These are phyloP conservation scores for Penicillium subrubescens DNA, from an alignment of 495 filamentous ascomycete species.

Conservation along the genomic window DNA sequence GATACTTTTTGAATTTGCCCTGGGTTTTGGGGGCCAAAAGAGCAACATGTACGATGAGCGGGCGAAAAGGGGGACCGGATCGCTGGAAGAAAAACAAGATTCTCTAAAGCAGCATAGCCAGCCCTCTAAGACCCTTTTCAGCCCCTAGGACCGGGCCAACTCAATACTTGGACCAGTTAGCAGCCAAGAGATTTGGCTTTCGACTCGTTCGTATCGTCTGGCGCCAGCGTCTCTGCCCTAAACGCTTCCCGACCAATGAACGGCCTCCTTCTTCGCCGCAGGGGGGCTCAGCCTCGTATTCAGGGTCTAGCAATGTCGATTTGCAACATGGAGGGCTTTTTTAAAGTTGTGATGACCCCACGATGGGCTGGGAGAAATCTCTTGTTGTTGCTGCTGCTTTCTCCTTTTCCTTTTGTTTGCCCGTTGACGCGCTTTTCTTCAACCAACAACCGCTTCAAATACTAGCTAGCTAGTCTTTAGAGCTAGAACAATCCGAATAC, in stretches of 20 bases:
- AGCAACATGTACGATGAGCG: background rate
- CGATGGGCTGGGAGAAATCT: background rate
- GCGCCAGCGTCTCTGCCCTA: conserved; percentile 9
- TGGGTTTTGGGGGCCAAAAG: conserved; percentile 3
- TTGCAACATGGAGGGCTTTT: background rate
- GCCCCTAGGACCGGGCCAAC: background rate
- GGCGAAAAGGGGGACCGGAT: background rate
- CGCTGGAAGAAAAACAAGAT: background rate
- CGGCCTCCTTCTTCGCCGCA: background rate
- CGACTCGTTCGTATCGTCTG: conserved; percentile 8
- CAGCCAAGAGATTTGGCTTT: background rate
- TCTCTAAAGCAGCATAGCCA: background rate
- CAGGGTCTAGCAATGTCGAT: conserved; percentile 13
- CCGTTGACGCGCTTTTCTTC: background rate
- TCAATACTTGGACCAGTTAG: background rate
- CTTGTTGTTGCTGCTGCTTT: background rate
- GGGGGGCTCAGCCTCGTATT: conserved; percentile 11
- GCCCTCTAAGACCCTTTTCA: background rate
- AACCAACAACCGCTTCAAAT: background rate
- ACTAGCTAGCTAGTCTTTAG: background rate
- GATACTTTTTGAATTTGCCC: background rate
- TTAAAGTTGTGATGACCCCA: conserved; percentile 3
- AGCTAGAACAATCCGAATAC: background rate
- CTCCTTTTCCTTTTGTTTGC: background rate
- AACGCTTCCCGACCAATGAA: conserved; percentile 1